Base-by-base conservation (phyloP, 2,329 filamentous ascomycete species). In the Dactylonectria macrodidyma region DNA sequence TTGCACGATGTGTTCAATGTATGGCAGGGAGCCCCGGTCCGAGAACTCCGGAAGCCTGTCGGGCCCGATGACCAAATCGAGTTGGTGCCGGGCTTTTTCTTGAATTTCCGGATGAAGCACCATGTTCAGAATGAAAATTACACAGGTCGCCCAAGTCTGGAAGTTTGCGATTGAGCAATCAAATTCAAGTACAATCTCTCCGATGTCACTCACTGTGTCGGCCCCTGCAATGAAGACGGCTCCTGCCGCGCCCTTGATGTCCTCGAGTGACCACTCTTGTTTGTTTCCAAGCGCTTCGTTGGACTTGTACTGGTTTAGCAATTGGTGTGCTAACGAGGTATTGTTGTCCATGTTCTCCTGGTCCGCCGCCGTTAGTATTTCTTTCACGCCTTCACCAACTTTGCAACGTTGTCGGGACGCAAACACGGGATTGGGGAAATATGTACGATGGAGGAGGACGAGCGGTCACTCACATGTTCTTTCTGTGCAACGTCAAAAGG, bases 201-300 rank as follows among this genome's bases (percentile, higher is more conserved):
- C 33, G 26, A n/a, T 12, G 56, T 38, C 19, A 70, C 77, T 67
- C 60, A 78, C 77, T 26, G 83, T 84, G 69, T 86, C 81, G 33
- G 81, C 80, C n/a, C 85, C 85, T 16, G 85, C 85, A 65, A 85
- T 84, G 69, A 83, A 86, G 48, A 87, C 80, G 7, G 85, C 83
- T 0, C 83, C 85, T 2, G 84, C 81, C 3, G 85, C 85, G 33
- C 85, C 85, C 73, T 86, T 85, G 72, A 87, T 84, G 68, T 86
- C 84, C 14, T 80, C 80, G 16, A 84, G 75, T 1, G 80, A 67
- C 75, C 75, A 77, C n/a, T 71, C 66, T 60, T 75, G 67, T 11
- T 67, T 59, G 9, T 58, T 51, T 1, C 63, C 68, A 6, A 58
- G 52, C 8, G 38, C 44, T 30, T 75, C 62, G 14, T 71, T 75